Evolutionary conservation across 148 eudicot species (phyloP).

Genomic region (Fagopyrum esculentum): DNA sequence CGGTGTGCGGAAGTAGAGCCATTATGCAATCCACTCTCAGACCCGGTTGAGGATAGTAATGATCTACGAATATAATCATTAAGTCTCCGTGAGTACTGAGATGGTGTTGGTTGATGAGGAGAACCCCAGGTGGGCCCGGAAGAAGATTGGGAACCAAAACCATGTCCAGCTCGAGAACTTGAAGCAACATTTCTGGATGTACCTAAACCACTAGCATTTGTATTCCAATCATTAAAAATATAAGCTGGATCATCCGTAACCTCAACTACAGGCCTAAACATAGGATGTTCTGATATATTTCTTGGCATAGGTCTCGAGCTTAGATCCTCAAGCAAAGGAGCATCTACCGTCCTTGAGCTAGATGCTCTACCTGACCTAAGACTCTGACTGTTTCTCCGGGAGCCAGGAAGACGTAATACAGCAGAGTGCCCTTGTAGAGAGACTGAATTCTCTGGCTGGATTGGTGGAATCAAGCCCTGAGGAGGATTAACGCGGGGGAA

Average conservation of each 20-base stretch:
- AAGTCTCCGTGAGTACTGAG: slow-evolving; percentile 57
- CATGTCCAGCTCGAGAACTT: slow-evolving; percentile 40
- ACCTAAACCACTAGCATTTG: slow-evolving; percentile 28
- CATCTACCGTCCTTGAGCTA: slow-evolving; percentile 17
- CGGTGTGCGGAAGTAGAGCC: slow-evolving; percentile 31
- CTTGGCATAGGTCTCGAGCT: slow-evolving; percentile 39
- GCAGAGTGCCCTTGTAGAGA: slow-evolving; percentile 27
- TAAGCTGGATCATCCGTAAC: slow-evolving; percentile 34
- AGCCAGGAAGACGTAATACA: slow-evolving; percentile 32
- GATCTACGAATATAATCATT: slow-evolving; percentile 68
- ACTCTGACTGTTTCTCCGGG: slow-evolving; percentile 39
- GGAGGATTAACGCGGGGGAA: slow-evolving; percentile 31
- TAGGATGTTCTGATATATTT: slow-evolving; percentile 52
- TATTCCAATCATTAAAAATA: slow-evolving; percentile 42
- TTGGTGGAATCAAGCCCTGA: slow-evolving; percentile 32
- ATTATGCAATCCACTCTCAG: slow-evolving; percentile 47
- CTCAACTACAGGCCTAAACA: slow-evolving; percentile 51
- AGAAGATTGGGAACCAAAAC: slow-evolving; percentile 28
- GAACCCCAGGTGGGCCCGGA: slow-evolving; percentile 43
- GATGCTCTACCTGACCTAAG: slow-evolving; percentile 29
- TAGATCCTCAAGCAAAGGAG: slow-evolving; percentile 29
- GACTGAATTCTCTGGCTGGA: slow-evolving; percentile 26
- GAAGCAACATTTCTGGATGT: slow-evolving; percentile 40
- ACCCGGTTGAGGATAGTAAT: slow-evolving; percentile 34
- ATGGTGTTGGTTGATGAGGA: slow-evolving; percentile 29